Evolutionary conservation across 1,284 basidiomycete species (phyloP).

Genomic region (Irpex sp.): DNA sequence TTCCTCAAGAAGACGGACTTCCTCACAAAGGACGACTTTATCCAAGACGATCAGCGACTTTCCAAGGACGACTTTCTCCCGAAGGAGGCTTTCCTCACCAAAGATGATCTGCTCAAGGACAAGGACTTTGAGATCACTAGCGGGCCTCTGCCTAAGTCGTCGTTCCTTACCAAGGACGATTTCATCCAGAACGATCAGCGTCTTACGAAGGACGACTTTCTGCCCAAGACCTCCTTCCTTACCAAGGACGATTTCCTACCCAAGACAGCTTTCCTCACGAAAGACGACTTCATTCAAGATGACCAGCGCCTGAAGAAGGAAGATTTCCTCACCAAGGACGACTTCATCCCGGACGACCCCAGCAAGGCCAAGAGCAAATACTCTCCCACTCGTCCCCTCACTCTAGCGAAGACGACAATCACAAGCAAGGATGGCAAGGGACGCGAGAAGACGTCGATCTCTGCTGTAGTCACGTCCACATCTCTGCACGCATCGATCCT

Average conservation of each 20-base stretch:
- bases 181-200: neutral
- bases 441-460: constrained; percentile 31
- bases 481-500: constrained; percentile 88
- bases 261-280: neutral
- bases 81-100: neutral
- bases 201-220: neutral
- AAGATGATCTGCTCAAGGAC: neutral
- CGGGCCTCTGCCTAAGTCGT: neutral
- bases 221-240: neutral
- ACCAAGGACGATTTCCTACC: neutral
- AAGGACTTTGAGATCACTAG: neutral
- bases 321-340: neutral
- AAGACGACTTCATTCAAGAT: neutral
- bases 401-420: constrained; percentile 55
- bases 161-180: neutral
- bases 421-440: constrained; percentile 1
- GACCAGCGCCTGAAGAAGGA: neutral
- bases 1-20: neutral
- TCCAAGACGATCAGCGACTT: neutral
- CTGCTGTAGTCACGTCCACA: constrained; percentile 70
- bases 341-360: neutral
- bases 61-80: neutral
- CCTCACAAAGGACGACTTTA: neutral
- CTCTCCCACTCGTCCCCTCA: constrained; percentile 41
- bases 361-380: constrained; percentile 18